Evolutionary conservation across 2,329 filamentous ascomycete species (phyloP).

Genomic region (Beauveria sp.): DNA sequence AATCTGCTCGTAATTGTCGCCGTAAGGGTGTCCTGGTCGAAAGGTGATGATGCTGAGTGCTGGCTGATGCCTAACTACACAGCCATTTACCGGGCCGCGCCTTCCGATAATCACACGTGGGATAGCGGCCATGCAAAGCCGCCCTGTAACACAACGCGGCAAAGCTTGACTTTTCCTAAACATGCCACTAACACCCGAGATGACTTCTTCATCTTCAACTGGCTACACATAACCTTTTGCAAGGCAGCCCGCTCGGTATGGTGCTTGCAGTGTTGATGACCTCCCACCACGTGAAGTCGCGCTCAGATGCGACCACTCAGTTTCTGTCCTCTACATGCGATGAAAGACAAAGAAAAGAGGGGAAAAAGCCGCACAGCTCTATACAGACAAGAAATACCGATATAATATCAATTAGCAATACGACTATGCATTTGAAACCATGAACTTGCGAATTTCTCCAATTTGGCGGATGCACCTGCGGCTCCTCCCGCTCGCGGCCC

Average conservation of each 20-base stretch:
- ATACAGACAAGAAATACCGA: too few species aligned
- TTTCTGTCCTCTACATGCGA: too few species aligned
- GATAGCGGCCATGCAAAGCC: neutral
- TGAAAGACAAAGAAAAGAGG: too few species aligned
- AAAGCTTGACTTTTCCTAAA: neutral
- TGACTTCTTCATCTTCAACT: neutral
- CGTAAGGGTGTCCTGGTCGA: neutral
- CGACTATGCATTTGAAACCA: neutral
- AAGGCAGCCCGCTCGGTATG: too few species aligned
- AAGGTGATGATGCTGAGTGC: neutral
- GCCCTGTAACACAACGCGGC: neutral
- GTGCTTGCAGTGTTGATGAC: too few species aligned
- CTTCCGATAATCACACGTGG: constrained; percentile 7
- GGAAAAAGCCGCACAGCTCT: too few species aligned
- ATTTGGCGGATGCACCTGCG: neutral
- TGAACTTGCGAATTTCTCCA: neutral
- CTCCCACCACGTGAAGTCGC: too few species aligned
- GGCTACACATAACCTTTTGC: neutral
- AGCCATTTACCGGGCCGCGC: neutral
- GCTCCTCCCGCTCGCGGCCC: neutral
- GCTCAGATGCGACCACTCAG: too few species aligned
- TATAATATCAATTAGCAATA: neutral
- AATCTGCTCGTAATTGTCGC: neutral
- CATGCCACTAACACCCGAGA: neutral
- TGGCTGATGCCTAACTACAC: neutral